Evolutionary conservation across 495 filamentous ascomycete genomes (phyloP).

Genomic region (Neurospora sp.): DNA sequence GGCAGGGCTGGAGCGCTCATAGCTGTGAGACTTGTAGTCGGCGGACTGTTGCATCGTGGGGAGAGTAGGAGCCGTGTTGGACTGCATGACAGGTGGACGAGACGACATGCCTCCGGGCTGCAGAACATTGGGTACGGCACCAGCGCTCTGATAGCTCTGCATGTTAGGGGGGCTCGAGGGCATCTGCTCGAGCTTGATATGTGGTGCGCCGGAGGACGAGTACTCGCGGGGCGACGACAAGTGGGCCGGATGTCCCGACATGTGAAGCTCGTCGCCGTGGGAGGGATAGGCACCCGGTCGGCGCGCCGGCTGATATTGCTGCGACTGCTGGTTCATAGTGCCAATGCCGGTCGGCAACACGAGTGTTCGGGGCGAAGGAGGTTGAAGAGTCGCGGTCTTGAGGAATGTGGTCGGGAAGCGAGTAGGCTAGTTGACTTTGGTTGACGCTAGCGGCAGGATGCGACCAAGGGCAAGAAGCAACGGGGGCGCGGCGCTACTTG

Average conservation of each 20-base stretch:
- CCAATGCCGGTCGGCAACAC: not conserved
- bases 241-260: constrained; percentile 40
- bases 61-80: constrained; percentile 61
- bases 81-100: constrained; percentile 54
- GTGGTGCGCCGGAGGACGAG: constrained; percentile 35
- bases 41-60: constrained; percentile 62
- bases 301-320: constrained; percentile 34
- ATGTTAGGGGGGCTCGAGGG: constrained; percentile 33
- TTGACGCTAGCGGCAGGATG: constrained; percentile 3
- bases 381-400: not conserved
- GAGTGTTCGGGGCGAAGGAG: not conserved
- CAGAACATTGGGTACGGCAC: constrained; percentile 56
- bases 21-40: constrained; percentile 50
- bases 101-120: constrained; percentile 47
- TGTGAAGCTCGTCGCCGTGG: constrained; percentile 66
- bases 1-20: constrained; percentile 79
- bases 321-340: constrained; percentile 43
- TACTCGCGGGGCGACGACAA: constrained; percentile 42
- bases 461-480: not conserved
- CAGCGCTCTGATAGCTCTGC: constrained; percentile 43
- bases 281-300: constrained; percentile 33
- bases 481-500: not conserved
- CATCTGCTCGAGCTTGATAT: constrained; percentile 23
- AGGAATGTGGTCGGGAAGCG: not conserved
- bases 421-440: not conserved